Evolutionary conservation across 768 basidiomycete genomes (phyloP).

Genomic region (Xerocomus spinulosus): DNA sequence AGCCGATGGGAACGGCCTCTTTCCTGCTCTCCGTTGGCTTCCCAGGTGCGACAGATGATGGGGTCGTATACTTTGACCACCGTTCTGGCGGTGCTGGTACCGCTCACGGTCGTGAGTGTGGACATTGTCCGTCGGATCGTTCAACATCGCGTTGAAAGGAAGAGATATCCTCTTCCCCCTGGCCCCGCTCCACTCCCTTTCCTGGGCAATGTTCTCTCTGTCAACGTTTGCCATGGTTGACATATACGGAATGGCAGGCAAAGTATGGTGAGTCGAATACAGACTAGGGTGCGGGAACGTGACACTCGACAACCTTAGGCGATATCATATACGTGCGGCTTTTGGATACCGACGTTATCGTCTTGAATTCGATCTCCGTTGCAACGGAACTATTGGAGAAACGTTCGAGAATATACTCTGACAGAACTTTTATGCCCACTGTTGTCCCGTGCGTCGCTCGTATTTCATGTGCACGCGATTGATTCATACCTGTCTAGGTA

Average conservation of each 20-base stretch:
- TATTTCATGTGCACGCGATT: no score
- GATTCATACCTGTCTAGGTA: background rate
- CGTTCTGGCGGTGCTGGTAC: no score
- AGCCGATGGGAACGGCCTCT: no score
- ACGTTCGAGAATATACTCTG: constrained; percentile 44
- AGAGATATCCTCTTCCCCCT: constrained; percentile 9
- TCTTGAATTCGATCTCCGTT: constrained; percentile 40
- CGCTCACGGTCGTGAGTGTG: background rate
- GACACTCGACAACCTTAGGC: constrained; percentile 21
- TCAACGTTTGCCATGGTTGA: constrained; percentile 9
- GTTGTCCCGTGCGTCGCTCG: constrained; percentile 6
- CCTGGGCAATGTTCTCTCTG: background rate
- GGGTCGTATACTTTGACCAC: background rate
- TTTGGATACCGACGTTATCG: constrained; percentile 39
- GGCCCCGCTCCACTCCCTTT: constrained; percentile 8
- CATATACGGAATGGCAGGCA: constrained; percentile 6
- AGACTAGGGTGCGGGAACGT: background rate
- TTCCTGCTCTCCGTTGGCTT: no score
- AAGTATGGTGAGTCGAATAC: constrained; percentile 11
- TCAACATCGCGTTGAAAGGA: background rate
- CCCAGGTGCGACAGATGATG: no score
- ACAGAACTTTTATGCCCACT: constrained; percentile 35
- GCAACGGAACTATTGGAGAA: constrained; percentile 43
- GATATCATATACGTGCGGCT: constrained; percentile 43
- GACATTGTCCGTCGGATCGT: background rate